These are phyloP conservation scores for Cytospora paraplurivora DNA, from an alignment of 2,329 filamentous ascomycete genomes.

Conservation along the genomic window DNA sequence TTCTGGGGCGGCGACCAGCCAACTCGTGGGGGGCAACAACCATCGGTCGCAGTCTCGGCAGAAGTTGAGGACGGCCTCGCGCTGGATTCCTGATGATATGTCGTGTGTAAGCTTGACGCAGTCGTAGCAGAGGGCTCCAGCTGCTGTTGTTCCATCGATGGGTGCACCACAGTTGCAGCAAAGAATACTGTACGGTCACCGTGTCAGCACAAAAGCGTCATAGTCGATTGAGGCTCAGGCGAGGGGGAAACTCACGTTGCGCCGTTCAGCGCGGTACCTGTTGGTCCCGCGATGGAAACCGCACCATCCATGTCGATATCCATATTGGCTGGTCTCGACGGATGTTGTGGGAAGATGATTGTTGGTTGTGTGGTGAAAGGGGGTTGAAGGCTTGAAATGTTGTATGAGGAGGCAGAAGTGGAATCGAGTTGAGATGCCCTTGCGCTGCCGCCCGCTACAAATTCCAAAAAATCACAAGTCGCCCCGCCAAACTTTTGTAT, in stretches of 20 bases:
- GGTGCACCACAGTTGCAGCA: slow-evolving; percentile 97
- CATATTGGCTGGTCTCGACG: slow-evolving; percentile 38
- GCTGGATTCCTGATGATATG: slow-evolving; percentile 86
- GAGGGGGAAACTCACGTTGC: slow-evolving; percentile 44
- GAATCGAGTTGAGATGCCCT: neutral
- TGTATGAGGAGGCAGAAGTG: neutral
- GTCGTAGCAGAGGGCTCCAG: slow-evolving; percentile 91
- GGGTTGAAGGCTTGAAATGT: neutral
- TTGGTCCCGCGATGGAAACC: slow-evolving; percentile 40
- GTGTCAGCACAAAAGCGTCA: neutral
- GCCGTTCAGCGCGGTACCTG: slow-evolving; percentile 37
- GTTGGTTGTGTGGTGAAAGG: neutral
- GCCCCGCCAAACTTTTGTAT: slow-evolving; percentile 25
- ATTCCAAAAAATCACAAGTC: slow-evolving; percentile 27
- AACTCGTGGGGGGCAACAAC: slow-evolving; percentile 82
- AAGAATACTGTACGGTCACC: slow-evolving; percentile 65
- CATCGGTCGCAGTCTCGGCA: slow-evolving; percentile 95
- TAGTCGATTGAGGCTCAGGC: neutral
- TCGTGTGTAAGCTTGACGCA: slow-evolving; percentile 94
- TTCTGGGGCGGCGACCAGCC: slow-evolving; percentile 83
- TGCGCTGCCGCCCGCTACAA: slow-evolving; percentile 5
- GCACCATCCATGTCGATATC: slow-evolving; percentile 50
- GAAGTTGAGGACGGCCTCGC: slow-evolving; percentile 86
- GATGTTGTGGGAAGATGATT: no score
- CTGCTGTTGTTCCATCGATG: slow-evolving; percentile 85